These are phyloP conservation scores for Neonectria neomacrospora DNA, from an alignment of 2,329 filamentous ascomycete genomes.

Conservation along the genomic window DNA sequence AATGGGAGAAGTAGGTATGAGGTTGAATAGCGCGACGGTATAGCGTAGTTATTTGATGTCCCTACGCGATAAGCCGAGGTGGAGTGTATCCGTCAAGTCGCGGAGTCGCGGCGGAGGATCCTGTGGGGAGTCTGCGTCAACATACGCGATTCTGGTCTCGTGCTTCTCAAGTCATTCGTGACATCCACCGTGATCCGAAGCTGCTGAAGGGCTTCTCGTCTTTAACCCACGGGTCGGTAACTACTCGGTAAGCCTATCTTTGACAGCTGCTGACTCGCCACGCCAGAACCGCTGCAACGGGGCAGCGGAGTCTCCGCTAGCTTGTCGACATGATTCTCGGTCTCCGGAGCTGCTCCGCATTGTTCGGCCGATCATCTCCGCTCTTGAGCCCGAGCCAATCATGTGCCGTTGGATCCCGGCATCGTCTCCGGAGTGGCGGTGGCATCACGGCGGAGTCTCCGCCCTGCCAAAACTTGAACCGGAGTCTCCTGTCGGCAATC, in stretches of 20 bases:
- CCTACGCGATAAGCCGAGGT: neutral
- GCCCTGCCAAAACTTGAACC: neutral
- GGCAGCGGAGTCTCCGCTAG: neutral
- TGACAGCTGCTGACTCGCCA: neutral
- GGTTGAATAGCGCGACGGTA: neutral
- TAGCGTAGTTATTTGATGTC: neutral
- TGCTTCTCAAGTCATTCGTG: neutral
- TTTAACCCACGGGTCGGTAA: no score
- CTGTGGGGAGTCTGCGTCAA: neutral
- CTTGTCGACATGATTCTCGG: neutral
- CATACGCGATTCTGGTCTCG: neutral
- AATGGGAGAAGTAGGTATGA: neutral
- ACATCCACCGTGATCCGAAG: neutral
- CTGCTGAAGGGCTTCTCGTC: neutral
- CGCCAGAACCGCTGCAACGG: neutral
- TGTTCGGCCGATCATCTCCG: neutral
- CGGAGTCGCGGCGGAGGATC: neutral
- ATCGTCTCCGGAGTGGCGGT: neutral
- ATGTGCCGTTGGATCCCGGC: neutral
- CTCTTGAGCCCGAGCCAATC: neutral
- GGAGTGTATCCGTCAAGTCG: neutral
- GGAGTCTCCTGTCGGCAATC: conserved; percentile 23
- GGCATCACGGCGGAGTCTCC: conserved; percentile 22
- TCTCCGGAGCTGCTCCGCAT: neutral
- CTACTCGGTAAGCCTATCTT: no score